phyloP scores from a whole-genome alignment of 139 green algal genomes.

The Auxenochlorella pyrenoidosa region DNA sequence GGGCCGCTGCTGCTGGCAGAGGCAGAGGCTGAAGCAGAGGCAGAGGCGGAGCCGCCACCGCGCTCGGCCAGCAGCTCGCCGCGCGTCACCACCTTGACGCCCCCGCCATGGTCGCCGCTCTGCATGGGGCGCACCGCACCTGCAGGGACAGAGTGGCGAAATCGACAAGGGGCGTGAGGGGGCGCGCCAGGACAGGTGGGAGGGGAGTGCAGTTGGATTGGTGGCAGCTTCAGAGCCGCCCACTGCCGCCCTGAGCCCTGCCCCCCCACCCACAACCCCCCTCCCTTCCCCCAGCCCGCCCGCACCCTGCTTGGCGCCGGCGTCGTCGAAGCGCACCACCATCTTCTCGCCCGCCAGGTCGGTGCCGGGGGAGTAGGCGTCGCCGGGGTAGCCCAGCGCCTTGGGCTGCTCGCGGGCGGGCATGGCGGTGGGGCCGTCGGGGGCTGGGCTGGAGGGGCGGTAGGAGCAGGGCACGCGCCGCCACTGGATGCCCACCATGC shows the following conservation, averaged over 20 bases:
- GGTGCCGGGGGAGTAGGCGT: not conserved
- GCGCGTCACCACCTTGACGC: not conserved
- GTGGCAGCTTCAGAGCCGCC: no score
- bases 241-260: no score
- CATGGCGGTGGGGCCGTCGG: not conserved
- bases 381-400: not conserved
- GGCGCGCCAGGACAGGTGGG: no score
- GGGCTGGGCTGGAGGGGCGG: constrained; percentile 23
- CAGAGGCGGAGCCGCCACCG: not conserved
- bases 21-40: not conserved
- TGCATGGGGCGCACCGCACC: constrained; percentile 3
- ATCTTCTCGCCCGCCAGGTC: not conserved
- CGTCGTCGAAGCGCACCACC: constrained; percentile 40
- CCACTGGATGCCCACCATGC: constrained; percentile 29
- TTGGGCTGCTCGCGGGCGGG: not conserved
- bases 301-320: constrained; percentile 31
- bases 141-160: no score
- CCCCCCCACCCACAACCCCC: no score
- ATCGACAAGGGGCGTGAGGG: no score
- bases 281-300: no score
- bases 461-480: constrained; percentile 40
- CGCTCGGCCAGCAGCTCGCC: not conserved
- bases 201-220: no score
- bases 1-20: not conserved
- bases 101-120: not conserved